Base-by-base conservation (phyloP, 495 filamentous ascomycete genomes). In the Terfezia claveryi region DNA sequence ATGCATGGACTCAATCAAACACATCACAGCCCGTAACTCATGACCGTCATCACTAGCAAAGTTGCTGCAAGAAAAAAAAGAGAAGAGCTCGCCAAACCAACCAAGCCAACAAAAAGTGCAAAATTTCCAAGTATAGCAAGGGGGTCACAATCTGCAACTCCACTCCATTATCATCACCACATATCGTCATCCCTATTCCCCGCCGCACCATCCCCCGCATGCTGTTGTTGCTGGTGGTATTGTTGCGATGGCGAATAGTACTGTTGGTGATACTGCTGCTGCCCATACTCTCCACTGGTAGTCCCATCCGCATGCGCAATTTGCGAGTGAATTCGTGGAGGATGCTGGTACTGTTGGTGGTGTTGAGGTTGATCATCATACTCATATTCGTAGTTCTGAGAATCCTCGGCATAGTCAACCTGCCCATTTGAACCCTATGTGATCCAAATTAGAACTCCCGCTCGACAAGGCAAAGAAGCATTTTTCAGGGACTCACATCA, bases 161-260 rank as follows among this genome's bases (percentile, higher is more conserved):
- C 60, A 32, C 50, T 62, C 23, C 57, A 44, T 36, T 44, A 44
- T n/a, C 23, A 23, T 7, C 44, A 54, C 17, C 60, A 56, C 27
- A 58, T 58, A 20, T 54, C 53, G 27, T 53, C 55, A 50, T 62
- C 54, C 38, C 49, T 37, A 49, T 62, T 57, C 23, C 57, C 55
- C 32, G 41, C 54, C 7, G 52, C 17, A 32, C 53, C 54, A 6
- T 51, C 23, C 11, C 55, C 37, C 52, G 53, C 50, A 12, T 56
- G 55, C 14, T 56, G 55, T 41, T 69, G 58, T 58, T 57, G 67
- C 54, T 71, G 71, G 55, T 76, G 73, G 36, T 77, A 73, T 59
- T 82, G 75, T 60, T 77, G 78, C 36, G 78, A 78, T 53, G 74
- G 83, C 0, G 72, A 68, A 49, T 82, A 80, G 63, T 86, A 81